Evolutionary conservation across 164 flowering plant genomes (phyloP), one percentile per base, ranked within the genome.

Genomic region (Platanus orientalis): DNA sequence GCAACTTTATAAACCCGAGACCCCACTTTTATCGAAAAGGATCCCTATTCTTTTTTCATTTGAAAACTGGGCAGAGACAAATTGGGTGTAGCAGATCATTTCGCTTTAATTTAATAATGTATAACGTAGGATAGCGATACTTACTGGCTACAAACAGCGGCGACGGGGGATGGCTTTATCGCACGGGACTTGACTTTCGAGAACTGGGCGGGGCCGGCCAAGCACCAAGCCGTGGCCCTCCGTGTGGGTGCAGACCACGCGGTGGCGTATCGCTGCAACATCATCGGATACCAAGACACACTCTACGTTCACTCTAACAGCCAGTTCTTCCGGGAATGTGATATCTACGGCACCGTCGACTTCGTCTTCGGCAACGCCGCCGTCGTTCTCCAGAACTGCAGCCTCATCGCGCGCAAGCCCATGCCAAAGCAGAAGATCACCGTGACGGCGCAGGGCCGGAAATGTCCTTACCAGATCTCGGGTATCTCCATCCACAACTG

Each of bases 191-290:
- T 88, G 0, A 79, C 86, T 9, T 74, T 88, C 65, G 65, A 80
- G 50, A 88, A 88, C 79, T 77, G 77, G 0, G 94, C 94, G 9
- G 91, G 94, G 0, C 64, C 91, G 0, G 10, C 25, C 0, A 83
- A 78, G 12, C 83, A 80, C 62, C 95, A 86, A 54, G 95, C 95
- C 0, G 91, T 86, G 52, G 95, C 95, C 0, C 65, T 86, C 2
- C 76, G 89, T 0, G 76, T 78, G 0, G 80, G 83, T 1, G 73
- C 88, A 6, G 86, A 86, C 42, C 80, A 77, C 20, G 73, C 91
- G 0, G 83, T 83, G 0, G 78, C 83, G 62, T 84, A 84, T 70
- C 58, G 61, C 7, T 88, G 90, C 56, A 70, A 73, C 61, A 73
- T 85, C 17, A 82, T 70, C 21, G 90, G 45, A n/a, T n/a, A n/a